These are phyloP conservation scores for Kodamaea arcana DNA, from an alignment of 1,139 yeast species.

Conservation along the genomic window DNA sequence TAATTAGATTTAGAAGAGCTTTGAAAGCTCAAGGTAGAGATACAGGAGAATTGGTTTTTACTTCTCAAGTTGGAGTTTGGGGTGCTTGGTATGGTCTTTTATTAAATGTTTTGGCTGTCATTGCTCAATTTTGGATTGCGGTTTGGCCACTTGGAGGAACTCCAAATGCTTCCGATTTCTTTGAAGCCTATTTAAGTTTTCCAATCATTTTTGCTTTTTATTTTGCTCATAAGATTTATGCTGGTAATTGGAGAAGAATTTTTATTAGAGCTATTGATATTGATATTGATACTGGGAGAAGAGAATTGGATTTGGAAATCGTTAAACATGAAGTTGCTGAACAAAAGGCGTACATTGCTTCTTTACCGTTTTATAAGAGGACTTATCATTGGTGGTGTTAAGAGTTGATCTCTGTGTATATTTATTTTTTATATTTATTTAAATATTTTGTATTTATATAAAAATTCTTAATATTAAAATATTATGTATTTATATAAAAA, in stretches of 20 bases:
- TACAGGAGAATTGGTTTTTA: conserved; percentile 27
- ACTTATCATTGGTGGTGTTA: conserved; percentile 47
- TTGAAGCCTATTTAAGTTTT: conserved; percentile 51
- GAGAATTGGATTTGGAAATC: conserved; percentile 51
- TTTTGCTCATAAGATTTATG: conserved; percentile 47
- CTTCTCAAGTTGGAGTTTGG: conserved; percentile 30
- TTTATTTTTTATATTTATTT: too few relatives aligned
- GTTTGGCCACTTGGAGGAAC: conserved; percentile 33
- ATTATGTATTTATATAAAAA: too few relatives aligned
- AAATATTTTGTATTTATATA: too few relatives aligned
- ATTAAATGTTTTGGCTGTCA: conserved; percentile 27
- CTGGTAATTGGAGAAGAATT: conserved; percentile 38
- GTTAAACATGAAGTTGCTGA: conserved; percentile 48
- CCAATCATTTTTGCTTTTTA: conserved; percentile 48
- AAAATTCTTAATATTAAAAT: too few relatives aligned
- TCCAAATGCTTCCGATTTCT: conserved; percentile 42
- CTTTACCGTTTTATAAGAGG: conserved; percentile 31
- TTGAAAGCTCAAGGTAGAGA: conserved; percentile 31
- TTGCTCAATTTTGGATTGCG: conserved; percentile 43
- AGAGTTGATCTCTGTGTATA: too few relatives aligned
- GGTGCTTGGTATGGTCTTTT: conserved; percentile 29
- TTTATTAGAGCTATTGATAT: conserved; percentile 40
- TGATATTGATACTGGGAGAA: conserved; percentile 53
- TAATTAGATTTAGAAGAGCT: conserved; percentile 35
- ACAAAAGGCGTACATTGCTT: conserved; percentile 35